Evolutionary conservation across 768 basidiomycete species (phyloP), one percentile per base, ranked within the genome.

Genomic region (Naganishia friedmannii): DNA sequence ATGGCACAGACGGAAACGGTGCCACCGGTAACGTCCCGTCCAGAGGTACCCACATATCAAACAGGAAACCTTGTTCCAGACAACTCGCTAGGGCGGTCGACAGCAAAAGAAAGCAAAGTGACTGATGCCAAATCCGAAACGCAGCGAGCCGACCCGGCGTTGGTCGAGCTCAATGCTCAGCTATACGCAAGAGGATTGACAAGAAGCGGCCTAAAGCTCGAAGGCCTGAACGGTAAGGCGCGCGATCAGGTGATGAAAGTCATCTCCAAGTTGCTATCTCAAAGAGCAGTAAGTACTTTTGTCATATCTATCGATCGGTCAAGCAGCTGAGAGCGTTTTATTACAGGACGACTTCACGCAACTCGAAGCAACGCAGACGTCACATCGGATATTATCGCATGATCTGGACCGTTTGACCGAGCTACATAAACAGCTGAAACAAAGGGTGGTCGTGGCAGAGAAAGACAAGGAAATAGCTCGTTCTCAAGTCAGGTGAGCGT

Each of bases 331-430:
- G 12, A 26, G 7, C 23, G 12, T 23, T 1, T 9, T 37, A 0
- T 8, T 12, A 34, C 46, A 75, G 73, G 75, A 76, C 45, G 75
- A 76, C 69, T 68, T 76, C 17, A 57, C 60, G 1, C 58, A 67
- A 45, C 56, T 73, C 31, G 75, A 76, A 54, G 37, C 68, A 21
- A 60, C 73, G 46, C 56, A 67, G 8, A 74, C 73, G 0, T 54
- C 73, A 3, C 73, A 73, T 48, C 42, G 68, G n/a, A 69, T 72
- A 6, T 39, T 74, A 9, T 48, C 60, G 9, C 74, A 76, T 55
- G 75, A 76, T 60, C 68, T 73, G n/a, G 73, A 74, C 29, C 73
- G 72, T 1, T 53, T 76, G 0, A 37, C 56, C 37, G 72, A 67
- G 39, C 71, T 73, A 66, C 70, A 74, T 34, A 70, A 69, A 46